Evolutionary conservation across 1,139 yeast species (phyloP).

Genomic region (Scheffersomyces lignicola): DNA sequence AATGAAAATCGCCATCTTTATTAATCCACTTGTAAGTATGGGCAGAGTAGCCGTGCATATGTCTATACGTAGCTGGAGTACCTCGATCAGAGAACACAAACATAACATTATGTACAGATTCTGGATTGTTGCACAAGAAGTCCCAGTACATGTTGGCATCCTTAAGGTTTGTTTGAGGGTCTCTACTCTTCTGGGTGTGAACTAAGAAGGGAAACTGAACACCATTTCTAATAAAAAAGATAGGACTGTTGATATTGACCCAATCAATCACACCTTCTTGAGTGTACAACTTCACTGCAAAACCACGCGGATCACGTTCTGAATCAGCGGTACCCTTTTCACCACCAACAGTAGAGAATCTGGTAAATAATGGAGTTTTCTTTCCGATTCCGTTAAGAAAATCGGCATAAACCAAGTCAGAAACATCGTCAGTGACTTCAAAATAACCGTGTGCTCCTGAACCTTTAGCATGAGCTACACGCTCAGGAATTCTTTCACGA

Average conservation of each 20-base stretch:
- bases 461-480: slow-evolving; percentile 82
- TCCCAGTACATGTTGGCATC: slow-evolving; percentile 69
- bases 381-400: slow-evolving; percentile 66
- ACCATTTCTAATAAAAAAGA: slow-evolving; percentile 76
- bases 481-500: slow-evolving; percentile 76
- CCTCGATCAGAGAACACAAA: slow-evolving; percentile 59
- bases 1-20: slow-evolving; percentile 55
- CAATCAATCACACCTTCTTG: slow-evolving; percentile 79
- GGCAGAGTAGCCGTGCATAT: slow-evolving; percentile 64
- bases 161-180: slow-evolving; percentile 71
- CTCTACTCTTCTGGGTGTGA: slow-evolving; percentile 64
- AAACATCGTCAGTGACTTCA: slow-evolving; percentile 71
- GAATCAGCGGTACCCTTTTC: slow-evolving; percentile 75
- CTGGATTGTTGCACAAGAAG: slow-evolving; percentile 53
- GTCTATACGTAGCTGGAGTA: slow-evolving; percentile 55
- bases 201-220: slow-evolving; percentile 77
- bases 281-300: slow-evolving; percentile 71
- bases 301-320: slow-evolving; percentile 81
- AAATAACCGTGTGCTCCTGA: slow-evolving; percentile 75
- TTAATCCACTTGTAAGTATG: slow-evolving; percentile 62
- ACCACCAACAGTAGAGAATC: slow-evolving; percentile 83
- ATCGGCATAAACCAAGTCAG: slow-evolving; percentile 63
- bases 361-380: slow-evolving; percentile 62
- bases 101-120: slow-evolving; percentile 56
- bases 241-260: slow-evolving; percentile 81